Percentiles rank a stretch among this genome's conserved stretches.
These are phyloP conservation scores for Sclerotinia glacialis DNA, from an alignment of 2,329 filamentous ascomycete species.

Conservation along the genomic window DNA sequence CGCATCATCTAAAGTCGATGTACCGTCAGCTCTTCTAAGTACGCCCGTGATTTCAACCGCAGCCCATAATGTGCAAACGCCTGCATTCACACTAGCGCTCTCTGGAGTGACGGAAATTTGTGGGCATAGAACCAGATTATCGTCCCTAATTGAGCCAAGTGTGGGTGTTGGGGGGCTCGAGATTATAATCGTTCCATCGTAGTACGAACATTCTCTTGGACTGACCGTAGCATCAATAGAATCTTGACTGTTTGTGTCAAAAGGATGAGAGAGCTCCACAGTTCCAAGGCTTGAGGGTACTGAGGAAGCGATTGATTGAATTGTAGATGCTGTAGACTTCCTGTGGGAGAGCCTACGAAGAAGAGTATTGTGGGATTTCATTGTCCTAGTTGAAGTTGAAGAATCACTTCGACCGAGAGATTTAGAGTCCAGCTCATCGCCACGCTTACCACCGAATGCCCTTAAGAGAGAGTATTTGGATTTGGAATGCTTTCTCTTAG, in stretches of 20 bases:
- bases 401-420: background rate
- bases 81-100: conserved; percentile 35
- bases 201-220: conserved; percentile 26
- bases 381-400: conserved; percentile 14
- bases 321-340: conserved; percentile 23
- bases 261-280: conserved; percentile 18
- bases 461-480: conserved; percentile 38
- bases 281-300: background rate
- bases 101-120: conserved; percentile 39
- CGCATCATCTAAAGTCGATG: conserved; percentile 16
- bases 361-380: conserved; percentile 25
- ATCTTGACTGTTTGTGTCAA: conserved; percentile 27
- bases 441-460: conserved; percentile 30
- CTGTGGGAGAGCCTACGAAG: conserved; percentile 32
- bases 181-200: conserved; percentile 17
- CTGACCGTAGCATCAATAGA: conserved; percentile 28
- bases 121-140: conserved; percentile 33
- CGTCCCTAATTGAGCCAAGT: background rate
- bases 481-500: conserved; percentile 33
- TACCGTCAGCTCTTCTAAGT: conserved; percentile 30
- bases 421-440: conserved; percentile 23
- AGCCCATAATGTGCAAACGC: conserved; percentile 38
- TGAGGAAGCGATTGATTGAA: conserved; percentile 8
- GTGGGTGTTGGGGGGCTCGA: conserved; percentile 10
- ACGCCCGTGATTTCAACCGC: conserved; percentile 41